A percentile compares a stretch with the other conserved stretches of the same genome.
Conservation (phyloP, 2,329 filamentous ascomycete genomes). For the Fusarium secorum region DNA sequence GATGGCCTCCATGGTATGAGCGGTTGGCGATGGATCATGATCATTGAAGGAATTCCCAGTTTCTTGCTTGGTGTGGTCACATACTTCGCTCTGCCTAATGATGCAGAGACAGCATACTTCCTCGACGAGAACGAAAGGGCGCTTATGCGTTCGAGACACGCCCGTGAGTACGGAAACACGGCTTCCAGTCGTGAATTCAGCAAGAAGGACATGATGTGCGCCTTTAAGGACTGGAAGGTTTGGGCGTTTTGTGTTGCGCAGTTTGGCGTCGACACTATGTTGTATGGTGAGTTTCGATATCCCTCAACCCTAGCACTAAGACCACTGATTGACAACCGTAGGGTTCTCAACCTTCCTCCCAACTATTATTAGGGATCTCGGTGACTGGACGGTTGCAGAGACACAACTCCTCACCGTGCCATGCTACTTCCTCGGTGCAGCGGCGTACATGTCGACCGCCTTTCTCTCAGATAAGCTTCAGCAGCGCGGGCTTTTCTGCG, state of each 20-base stretch:
- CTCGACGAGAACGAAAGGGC: slow-evolving; percentile 67
- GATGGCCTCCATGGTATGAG: slow-evolving; percentile 69
- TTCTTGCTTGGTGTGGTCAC: slow-evolving; percentile 47
- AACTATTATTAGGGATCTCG: slow-evolving; percentile 77
- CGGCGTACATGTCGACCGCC: slow-evolving; percentile 72
- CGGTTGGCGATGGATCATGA: slow-evolving; percentile 78
- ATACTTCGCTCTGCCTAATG: slow-evolving; percentile 49
- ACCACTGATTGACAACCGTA: slow-evolving; percentile 29
- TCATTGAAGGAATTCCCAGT: slow-evolving; percentile 59
- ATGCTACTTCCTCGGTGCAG: slow-evolving; percentile 76
- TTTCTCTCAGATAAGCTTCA: slow-evolving; percentile 73
- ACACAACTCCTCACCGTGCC: slow-evolving; percentile 81
- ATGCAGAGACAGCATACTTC: slow-evolving; percentile 64
- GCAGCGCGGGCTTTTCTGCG: slow-evolving; percentile 69
- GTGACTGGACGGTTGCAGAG: slow-evolving; percentile 67
- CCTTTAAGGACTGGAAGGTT: slow-evolving; percentile 78
- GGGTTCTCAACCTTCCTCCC: slow-evolving; percentile 81
- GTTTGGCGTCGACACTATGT: slow-evolving; percentile 78
- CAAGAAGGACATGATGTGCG: slow-evolving; percentile 70
- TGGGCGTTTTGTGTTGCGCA: slow-evolving; percentile 74
- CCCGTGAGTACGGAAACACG: slow-evolving; percentile 58
- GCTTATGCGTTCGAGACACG: slow-evolving; percentile 61
- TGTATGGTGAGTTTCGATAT: slow-evolving; percentile 61
- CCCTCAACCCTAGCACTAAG: background rate
- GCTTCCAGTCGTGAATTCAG: slow-evolving; percentile 55